phyloP scores from a whole-genome alignment of 2,329 filamentous ascomycete species.

The Hypocreales sp. region DNA sequence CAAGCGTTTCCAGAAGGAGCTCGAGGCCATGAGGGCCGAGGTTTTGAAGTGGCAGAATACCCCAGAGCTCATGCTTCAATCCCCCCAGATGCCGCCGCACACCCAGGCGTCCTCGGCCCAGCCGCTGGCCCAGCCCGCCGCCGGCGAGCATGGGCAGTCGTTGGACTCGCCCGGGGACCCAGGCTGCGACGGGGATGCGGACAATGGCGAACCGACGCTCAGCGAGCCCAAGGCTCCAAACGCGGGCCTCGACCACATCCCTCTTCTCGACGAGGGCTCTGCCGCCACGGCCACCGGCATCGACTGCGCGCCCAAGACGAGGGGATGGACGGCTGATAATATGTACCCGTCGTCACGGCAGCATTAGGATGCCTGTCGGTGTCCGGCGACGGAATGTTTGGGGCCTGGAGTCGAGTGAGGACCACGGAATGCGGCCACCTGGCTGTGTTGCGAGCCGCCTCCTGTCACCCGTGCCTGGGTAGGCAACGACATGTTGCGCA shows the following conservation, averaged over 20 bases:
- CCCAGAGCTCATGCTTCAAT: conserved; percentile 28
- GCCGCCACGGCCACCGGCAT: conserved; percentile 21
- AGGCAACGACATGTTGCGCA: no score
- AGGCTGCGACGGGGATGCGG: neutral
- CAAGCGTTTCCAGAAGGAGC: conserved; percentile 88
- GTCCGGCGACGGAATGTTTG: no score
- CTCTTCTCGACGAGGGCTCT: conserved; percentile 33
- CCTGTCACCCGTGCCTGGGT: no score
- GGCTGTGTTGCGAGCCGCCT: no score
- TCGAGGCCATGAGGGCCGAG: conserved; percentile 77
- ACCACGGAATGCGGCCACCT: no score
- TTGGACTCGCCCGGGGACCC: conserved; percentile 5
- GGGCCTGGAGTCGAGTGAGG: no score
- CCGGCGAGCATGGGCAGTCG: conserved; percentile 5
- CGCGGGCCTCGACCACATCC: conserved; percentile 36
- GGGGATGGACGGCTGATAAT: no score
- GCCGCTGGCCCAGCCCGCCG: conserved; percentile 4
- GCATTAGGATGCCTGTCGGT: no score
- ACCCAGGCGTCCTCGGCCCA: conserved; percentile 7
- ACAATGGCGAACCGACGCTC: conserved; percentile 5
- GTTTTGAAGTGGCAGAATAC: conserved; percentile 73
- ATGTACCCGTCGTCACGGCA: no score
- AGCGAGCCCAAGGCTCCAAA: conserved; percentile 8
- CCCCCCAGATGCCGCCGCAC: conserved; percentile 16
- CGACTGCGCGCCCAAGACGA: no score